A percentile compares a stretch with the other conserved stretches of the same genome.
phyloP scores from a whole-genome alignment of 1,139 yeast species.

The Yamadazyma friedrichii region DNA sequence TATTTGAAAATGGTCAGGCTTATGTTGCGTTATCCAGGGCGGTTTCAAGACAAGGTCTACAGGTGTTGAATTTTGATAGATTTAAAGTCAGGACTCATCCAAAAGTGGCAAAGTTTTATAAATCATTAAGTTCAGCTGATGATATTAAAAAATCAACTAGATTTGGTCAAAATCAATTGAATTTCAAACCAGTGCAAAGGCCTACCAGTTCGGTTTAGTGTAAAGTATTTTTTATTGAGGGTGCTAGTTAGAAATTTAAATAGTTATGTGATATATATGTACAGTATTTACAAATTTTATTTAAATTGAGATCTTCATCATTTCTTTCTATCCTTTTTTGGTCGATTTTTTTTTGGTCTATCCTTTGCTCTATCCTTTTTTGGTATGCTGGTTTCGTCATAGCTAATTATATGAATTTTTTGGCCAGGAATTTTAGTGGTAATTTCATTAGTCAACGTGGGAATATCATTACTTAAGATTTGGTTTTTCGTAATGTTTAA shows the following conservation, averaged over 20 bases:
- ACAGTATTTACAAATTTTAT: neutral
- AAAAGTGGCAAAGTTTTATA: constrained; percentile 62
- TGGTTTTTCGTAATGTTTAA: neutral
- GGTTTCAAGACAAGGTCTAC: constrained; percentile 73
- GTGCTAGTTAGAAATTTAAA: too few species aligned
- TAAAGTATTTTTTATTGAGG: too few species aligned
- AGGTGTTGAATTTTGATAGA: constrained; percentile 67
- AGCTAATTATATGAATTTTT: too few species aligned
- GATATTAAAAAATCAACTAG: constrained; percentile 8
- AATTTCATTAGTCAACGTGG: constrained; percentile 1
- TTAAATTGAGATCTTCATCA: neutral
- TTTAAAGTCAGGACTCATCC: constrained; percentile 59
- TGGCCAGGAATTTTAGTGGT: neutral
- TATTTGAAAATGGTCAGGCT: constrained; percentile 93
- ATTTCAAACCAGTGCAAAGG: neutral
- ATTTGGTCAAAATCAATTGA: constrained; percentile 2
- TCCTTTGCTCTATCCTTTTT: too few species aligned
- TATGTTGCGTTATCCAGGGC: constrained; percentile 93
- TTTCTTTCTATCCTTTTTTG: neutral
- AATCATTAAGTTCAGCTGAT: constrained; percentile 26
- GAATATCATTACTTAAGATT: constrained; percentile 3
- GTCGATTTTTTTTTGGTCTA: too few species aligned
- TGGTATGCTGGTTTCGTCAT: too few species aligned
- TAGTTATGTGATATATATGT: constrained; percentile 1
- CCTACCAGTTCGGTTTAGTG: too few species aligned